Evolutionary conservation across 2,329 filamentous ascomycete species (phyloP), one percentile per base, ranked within the genome.

Genomic region (Graphilbum ipis-grandicollis): DNA sequence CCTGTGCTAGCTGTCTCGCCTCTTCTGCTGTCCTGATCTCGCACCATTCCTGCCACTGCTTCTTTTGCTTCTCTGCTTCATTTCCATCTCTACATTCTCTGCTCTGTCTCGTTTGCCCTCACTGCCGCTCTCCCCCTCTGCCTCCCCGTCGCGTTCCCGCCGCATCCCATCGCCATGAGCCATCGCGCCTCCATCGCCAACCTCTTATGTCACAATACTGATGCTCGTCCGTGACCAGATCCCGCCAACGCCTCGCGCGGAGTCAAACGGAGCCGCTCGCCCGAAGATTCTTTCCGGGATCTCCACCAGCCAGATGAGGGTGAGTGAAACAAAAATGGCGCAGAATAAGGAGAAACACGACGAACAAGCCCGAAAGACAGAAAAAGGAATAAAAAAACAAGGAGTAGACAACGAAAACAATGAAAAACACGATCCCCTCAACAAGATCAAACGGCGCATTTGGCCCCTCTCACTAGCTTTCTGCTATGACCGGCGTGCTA

Each of bases 231-330:
- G 30, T 34, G 26, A 37, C 34, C 34, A 44, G 43, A 44, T 40
- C 41, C 36, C 19, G 37, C 22, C 9, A 40, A 38, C 36, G 61
- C 53, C 58, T 40, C 43, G 22, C 75, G 81, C 55, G 79, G 80
- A 48, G 62, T 77, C 49, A 92, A 92, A 64, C 72, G 83, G 56
- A 80, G 73, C 65, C 76, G 79, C 46, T 86, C 83, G 46, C 79
- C 79, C 49, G 72, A 80, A 49, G 60, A n/a, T n/a, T n/a, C 56
- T 41, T 72, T 75, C 58, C 66, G 65, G 55, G 68, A 74, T 52
- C 55, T 62, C 46, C 58, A 58, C 39, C 47, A 56, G 41, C 60
- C 73, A 63, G 70, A 79, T 62, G 74, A 80, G 67, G 75, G 81
- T 85, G 79, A 62, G 79, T 76, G 14, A n/a, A 13, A 28, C 8